Evolutionary conservation across 306 rosid species (phyloP), one percentile per base, ranked within the genome.

Genomic region (Prinsepia uniflora): DNA sequence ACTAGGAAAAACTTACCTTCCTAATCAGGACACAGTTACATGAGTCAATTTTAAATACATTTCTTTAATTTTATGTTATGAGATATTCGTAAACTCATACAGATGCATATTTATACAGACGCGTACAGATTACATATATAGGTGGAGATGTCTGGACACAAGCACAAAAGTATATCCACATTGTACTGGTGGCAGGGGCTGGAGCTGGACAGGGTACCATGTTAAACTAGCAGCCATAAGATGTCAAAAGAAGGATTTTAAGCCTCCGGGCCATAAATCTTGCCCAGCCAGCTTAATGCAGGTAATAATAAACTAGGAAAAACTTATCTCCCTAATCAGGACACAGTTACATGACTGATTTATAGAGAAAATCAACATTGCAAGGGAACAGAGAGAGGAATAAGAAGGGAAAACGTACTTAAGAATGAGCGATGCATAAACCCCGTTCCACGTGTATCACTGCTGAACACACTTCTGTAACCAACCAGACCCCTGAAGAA

Each of bases 361-460:
- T 36, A 60, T 17, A 10, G 64, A 18, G 58, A 44, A 19, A 72
- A 63, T 59, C 43, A 20, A 15, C 44, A 45, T 8, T 19, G 55
- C 9, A 30, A 48, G 39, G 11, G 50, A 24, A 61, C 8, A 15
- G n/a, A n/a, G 45, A 34, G 13, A 17, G 48, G 49, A 14, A 24
- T 7, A 41, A 50, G 10, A 55, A 40, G 41, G 55, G 43, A 75
- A 41, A 57, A n/a, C 84, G 66, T 94, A 94, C 99, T 77, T 55
- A 77, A 76, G 87, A 94, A 94, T 76, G 99, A 97, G 74, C 97
- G 96, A 78, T 94, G 99, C 97, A 94, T 94, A 76, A 94, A 94
- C 69, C 99, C 99, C 82, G 95, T 87, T 86, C 99, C 99, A 67
- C 99, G 99, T 40, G 98, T 92, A 76, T 89, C 97, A n/a, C 92